These are phyloP conservation scores for Knoxdaviesia capensis DNA, from an alignment of 2,329 filamentous ascomycete species.

Conservation along the genomic window DNA sequence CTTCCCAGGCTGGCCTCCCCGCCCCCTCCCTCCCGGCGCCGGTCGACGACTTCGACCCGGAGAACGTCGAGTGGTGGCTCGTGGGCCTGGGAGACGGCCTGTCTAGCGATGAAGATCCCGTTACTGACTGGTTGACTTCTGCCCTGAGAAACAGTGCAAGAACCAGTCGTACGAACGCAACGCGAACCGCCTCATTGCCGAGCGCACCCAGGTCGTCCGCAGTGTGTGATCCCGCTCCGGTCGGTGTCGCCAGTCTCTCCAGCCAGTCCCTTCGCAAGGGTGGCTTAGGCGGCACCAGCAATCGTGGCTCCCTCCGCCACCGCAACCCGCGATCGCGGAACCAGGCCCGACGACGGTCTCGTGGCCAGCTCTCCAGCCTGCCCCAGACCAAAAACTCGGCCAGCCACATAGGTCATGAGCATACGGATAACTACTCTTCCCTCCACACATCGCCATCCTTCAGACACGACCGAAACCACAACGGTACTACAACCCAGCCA, in stretches of 20 bases:
- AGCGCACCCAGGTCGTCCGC: slow-evolving; percentile 86
- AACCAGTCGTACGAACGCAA: slow-evolving; percentile 93
- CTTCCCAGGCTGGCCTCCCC: slow-evolving; percentile 6
- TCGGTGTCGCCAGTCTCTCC: background rate
- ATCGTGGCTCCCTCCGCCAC: no score
- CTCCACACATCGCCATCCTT: background rate
- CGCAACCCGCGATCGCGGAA: background rate
- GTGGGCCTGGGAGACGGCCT: slow-evolving; percentile 18
- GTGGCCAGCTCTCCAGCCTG: background rate
- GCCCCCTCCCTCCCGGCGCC: slow-evolving; percentile 1
- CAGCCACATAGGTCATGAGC: no score
- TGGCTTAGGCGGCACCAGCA: no score
- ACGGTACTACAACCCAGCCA: background rate
- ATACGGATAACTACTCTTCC: background rate
- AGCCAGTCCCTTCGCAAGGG: background rate
- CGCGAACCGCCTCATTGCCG: slow-evolving; percentile 73
- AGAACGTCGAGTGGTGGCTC: slow-evolving; percentile 18
- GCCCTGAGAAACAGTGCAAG: slow-evolving; percentile 48
- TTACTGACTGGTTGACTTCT: slow-evolving; percentile 14
- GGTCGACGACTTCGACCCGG: slow-evolving; percentile 2
- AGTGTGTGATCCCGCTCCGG: slow-evolving; percentile 39
- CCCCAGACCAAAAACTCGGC: no score
- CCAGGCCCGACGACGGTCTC: slow-evolving; percentile 4
- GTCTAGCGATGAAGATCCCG: slow-evolving; percentile 11
- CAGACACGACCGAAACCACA: background rate